Evolutionary conservation across 1,139 yeast genomes (phyloP).

Genomic region (Yamadazyma triangularis): DNA sequence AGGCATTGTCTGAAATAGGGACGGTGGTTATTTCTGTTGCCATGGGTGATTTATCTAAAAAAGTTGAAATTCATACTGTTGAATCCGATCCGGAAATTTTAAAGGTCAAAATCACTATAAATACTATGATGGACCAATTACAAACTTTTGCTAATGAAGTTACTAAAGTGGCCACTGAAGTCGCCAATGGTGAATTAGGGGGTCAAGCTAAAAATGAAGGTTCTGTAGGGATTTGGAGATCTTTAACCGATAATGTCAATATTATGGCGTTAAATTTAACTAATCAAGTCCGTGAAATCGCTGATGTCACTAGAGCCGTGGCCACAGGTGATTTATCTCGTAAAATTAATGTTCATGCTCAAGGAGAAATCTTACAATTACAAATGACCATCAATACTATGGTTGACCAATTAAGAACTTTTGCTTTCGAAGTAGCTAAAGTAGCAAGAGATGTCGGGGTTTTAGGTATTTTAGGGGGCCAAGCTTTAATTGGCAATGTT

Average conservation of each 20-base stretch:
- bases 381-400: constrained; percentile 78
- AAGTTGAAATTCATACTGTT: constrained; percentile 66
- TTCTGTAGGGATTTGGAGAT: constrained; percentile 83
- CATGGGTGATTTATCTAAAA: constrained; percentile 77
- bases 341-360: constrained; percentile 78
- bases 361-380: constrained; percentile 73
- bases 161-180: constrained; percentile 82
- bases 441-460: constrained; percentile 91
- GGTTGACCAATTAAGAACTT: constrained; percentile 86
- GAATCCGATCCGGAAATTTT: constrained; percentile 74
- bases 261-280: constrained; percentile 85
- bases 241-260: constrained; percentile 77
- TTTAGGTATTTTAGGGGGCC: constrained; percentile 83
- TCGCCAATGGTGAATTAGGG: constrained; percentile 83
- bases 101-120: constrained; percentile 75
- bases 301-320: constrained; percentile 83
- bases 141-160: constrained; percentile 81
- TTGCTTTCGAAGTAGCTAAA: constrained; percentile 84
- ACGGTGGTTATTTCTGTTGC: constrained; percentile 82
- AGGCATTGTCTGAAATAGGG: constrained; percentile 74
- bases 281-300: constrained; percentile 79
- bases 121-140: constrained; percentile 84
- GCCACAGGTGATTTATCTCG: constrained; percentile 76
- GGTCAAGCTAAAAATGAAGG: constrained; percentile 85
- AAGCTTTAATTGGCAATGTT: constrained; percentile 77